Evolutionary conservation across 2,329 filamentous ascomycete genomes (phyloP), one percentile per base, ranked within the genome.

Genomic region (Kalmusia sp.): DNA sequence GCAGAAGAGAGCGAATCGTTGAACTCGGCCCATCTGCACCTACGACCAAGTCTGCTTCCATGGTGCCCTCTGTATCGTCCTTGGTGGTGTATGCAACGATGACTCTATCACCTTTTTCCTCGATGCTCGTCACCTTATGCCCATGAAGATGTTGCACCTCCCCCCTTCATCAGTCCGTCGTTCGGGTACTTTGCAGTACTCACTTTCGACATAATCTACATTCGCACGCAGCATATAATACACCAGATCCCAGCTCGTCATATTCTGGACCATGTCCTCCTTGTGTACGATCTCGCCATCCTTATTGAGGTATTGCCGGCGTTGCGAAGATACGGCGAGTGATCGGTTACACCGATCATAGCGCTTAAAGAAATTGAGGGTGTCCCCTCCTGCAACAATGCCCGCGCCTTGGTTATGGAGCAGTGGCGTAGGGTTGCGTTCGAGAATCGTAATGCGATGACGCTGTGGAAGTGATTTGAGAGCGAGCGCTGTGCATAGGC

Each of bases 241-340:
- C 3, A 65, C 61, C n/a, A 71, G 54, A 46, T 70, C 68, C 69
- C 70, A 73, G 51, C 68, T 73, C 21, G 68, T 72, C 69, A 71
- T 73, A 22, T 69, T 70, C 53, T 71, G 69, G n/a, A 58, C 54
- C 58, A 65, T 63, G 14, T 71, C 64, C 47, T 67, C 61, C 30
- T 55, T 56, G 25, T 70, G 63, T 19, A 68, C 61, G 15, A 71
- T 54, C 1, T 67, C 57, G 19, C 68, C 69, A 55, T 67, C 31
- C n/a, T 60, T 62, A 49, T 67, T 43, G 21, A 71, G 44, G 24
- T 70, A 69, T 35, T 71, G 68, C 17, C 69, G 57, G 21, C 63
- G 51, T 31, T 63, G 49, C 6, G 63, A 68, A 17, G 62, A 59
- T 2, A 68, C 64, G 8, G 68, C 65, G 25, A 71, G 48, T n/a